A percentile compares a stretch with the other conserved stretches of the same genome.
phyloP scores from a whole-genome alignment of 257 asterid genomes.

The Linderniella brevidens region DNA sequence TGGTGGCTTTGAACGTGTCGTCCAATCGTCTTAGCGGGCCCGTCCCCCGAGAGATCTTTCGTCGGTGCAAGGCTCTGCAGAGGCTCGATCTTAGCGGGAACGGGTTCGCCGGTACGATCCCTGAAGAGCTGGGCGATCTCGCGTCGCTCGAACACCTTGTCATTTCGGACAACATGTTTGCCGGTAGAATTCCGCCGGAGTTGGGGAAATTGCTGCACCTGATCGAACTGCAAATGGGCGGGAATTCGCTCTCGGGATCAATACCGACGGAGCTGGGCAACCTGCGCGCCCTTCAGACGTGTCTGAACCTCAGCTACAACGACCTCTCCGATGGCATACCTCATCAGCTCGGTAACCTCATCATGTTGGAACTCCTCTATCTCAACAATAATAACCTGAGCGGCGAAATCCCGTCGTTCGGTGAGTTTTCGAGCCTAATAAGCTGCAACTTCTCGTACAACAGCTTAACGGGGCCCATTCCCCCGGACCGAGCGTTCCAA shows the following conservation, averaged over 20 bases:
- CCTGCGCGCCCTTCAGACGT: conserved; percentile 67
- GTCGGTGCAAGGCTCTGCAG: conserved; percentile 55
- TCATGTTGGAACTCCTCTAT: too few relatives aligned
- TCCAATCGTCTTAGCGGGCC: conserved; percentile 44
- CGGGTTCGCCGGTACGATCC: conserved; percentile 36
- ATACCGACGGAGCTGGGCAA: conserved; percentile 65
- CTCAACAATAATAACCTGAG: too few relatives aligned
- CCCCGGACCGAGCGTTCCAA: too few relatives aligned
- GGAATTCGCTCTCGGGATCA: conserved; percentile 49
- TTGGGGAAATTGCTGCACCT: conserved; percentile 58
- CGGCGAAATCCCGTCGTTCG: too few relatives aligned
- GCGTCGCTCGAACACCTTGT: conserved; percentile 63
- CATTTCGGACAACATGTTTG: conserved; percentile 48
- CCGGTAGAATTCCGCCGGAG: conserved; percentile 59
- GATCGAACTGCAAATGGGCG: conserved; percentile 88
- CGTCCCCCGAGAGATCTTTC: conserved; percentile 47
- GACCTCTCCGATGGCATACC: conserved; percentile 47
- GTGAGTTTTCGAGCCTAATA: too few relatives aligned
- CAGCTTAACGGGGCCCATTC: too few relatives aligned
- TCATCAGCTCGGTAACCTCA: too few relatives aligned
- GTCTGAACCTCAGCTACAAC: conserved; percentile 65
- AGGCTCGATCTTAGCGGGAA: conserved; percentile 82
- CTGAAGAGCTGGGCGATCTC: conserved; percentile 47
- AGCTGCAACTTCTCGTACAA: too few relatives aligned
- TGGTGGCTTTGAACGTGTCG: conserved; percentile 62